Evolutionary conservation across 495 filamentous ascomycete genomes (phyloP), one percentile per base, ranked within the genome.

Genomic region (Penicillium goetzii): DNA sequence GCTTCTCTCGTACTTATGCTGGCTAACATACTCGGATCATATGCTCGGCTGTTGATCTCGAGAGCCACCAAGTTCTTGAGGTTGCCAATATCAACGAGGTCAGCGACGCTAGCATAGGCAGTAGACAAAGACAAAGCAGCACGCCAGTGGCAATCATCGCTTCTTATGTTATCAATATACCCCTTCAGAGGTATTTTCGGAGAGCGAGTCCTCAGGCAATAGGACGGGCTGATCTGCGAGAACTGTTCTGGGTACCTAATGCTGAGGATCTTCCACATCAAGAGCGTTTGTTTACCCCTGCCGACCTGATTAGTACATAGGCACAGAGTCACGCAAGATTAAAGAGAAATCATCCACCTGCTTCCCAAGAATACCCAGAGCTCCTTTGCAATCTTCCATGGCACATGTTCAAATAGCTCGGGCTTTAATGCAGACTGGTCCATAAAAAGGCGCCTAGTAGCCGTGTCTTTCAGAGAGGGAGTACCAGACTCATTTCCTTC

Each of bases 201-300:
- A 10, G 55, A 52, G 6, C 62, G 60, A 26, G 74, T 69, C 14
- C 59, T 65, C 38, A 77, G 66, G 6, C 55, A 54, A 47, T 71
- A 75, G 38, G 72, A 64, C 15, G 60, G 68, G 21, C 67, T 53
- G 21, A 69, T 0, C 15, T 62, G 32, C 21, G 56, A 52, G 19
- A 81, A 80, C 30, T 78, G 38, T 9, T 36, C n/a, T 5, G 77
- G 75, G 59, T 81, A 80, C 14, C 54, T 62, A 12, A 61, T 73
- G 10, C 71, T 64, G 43, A 81, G 68, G n/a, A 82, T 63, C 45
- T 76, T 81, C 80, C 80, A 82, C 74, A 78, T 76, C 26, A 77
- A 60, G 14, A 77, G 28, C 17, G 78, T 80, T 41, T 68, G 66
- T 34, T 79, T 81, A 7, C 71, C 65, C 54, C 79, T 81, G 33